These are phyloP conservation scores for Periconia macrospinosa DNA, from an alignment of 2,329 filamentous ascomycete genomes.

Conservation along the genomic window DNA sequence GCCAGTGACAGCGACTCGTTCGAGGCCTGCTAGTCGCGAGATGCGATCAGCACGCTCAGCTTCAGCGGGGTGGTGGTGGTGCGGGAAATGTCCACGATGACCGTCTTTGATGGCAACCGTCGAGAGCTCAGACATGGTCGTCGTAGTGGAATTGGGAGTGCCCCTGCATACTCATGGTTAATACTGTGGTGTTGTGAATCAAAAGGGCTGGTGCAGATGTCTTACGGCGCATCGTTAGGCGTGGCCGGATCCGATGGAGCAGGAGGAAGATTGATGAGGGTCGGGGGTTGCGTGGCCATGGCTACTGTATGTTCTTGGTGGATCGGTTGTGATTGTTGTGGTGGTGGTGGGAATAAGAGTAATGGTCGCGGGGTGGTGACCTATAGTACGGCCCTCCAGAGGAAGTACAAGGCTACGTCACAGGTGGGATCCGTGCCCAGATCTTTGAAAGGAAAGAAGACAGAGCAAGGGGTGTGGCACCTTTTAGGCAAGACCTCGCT, in stretches of 20 bases:
- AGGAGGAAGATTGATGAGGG: slow-evolving; percentile 81
- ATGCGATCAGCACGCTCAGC: slow-evolving; percentile 94
- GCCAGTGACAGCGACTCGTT: slow-evolving; percentile 79
- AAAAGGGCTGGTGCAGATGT: slow-evolving; percentile 3
- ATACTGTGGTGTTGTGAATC: slow-evolving; percentile 1
- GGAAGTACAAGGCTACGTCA: slow-evolving; percentile 12
- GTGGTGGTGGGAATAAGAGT: slow-evolving; percentile 1
- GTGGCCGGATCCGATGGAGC: slow-evolving; percentile 81
- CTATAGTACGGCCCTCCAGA: neutral
- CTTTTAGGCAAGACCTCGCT: neutral
- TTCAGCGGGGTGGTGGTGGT: slow-evolving; percentile 71
- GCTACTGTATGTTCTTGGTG: slow-evolving; percentile 11
- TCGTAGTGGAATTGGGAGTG: slow-evolving; percentile 90
- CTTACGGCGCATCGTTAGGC: slow-evolving; percentile 87
- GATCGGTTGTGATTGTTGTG: slow-evolving; percentile 3
- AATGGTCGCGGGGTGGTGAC: slow-evolving; percentile 1
- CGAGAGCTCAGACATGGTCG: slow-evolving; percentile 86
- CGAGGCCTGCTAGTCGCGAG: slow-evolving; percentile 88
- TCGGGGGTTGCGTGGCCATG: slow-evolving; percentile 55
- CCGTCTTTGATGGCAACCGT: slow-evolving; percentile 97
- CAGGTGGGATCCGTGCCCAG: slow-evolving; percentile 6
- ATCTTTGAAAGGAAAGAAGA: slow-evolving; percentile 15
- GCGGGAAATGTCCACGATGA: slow-evolving; percentile 77
- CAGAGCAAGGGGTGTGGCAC: slow-evolving; percentile 3
- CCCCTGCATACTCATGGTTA: slow-evolving; percentile 59